Base-by-base conservation (phyloP, 139 green algal genomes). In the Nannochloris sp. region DNA sequence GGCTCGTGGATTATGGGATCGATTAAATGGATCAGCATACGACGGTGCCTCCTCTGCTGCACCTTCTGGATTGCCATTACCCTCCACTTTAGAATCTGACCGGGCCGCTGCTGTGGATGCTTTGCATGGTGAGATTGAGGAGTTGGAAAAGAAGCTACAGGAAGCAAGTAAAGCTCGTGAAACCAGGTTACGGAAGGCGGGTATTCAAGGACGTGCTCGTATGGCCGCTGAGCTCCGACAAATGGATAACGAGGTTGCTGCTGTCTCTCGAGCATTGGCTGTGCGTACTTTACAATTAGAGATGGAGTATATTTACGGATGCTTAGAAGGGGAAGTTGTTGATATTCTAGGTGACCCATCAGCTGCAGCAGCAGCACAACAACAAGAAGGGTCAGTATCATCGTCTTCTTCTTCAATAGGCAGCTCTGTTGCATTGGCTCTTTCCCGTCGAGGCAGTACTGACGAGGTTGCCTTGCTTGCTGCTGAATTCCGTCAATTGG, bases 311-410 rank as follows among this genome's bases (percentile, higher is more conserved):
- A 81, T 97, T 14, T 93, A 87, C 37, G 54, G 57, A 3, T 70
- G 58, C 12, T 62, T 98, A 44, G 92, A 98, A 76, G 83, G 91
- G 1, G 92, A 98, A 75, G 83, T 87, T 0, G 62, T 96, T 35
- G 84, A 95, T 46, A 61, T 96, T 1, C 39, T 67, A 32, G 66
- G 60, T 31, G 80, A 66, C 14, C 25, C 25, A 19, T 19, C 30
- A 30, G 15, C 54, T 29, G 33, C 54, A 19, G 35, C 25, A 36
- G 34, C 13, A 60, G 30, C 33, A 46, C 5, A 25, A 10, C 34
- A 27, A 24, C 36, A 13, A 19, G 29, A 5, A 15, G 27, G 14
- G 12, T 14, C 54, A 6, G 6, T 9, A 45, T 4, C 32, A 24
- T 65, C 6, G 15, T 27, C 29, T 6, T 38, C 15, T 7, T 57